Base-by-base conservation (phyloP, 2,329 filamentous ascomycete genomes). In the Diaporthe citriasiana region DNA sequence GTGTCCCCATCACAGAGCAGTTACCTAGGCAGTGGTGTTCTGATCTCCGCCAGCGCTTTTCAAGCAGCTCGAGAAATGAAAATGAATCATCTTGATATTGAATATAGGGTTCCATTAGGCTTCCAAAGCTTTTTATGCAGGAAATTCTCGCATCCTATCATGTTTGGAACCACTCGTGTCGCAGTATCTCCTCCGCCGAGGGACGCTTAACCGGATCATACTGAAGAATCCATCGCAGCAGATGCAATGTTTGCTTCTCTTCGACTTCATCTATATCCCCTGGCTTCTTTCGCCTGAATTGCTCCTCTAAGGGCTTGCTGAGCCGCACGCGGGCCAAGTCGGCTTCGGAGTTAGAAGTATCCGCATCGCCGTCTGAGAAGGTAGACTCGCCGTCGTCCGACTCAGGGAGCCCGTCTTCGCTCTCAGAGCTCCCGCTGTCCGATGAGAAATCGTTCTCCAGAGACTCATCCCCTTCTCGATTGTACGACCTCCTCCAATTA, bases 211-310 rank as follows among this genome's bases (percentile, higher is more conserved):
- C n/a, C 13, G 53, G n/a, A 9, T 71, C 57, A 38, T 72, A 70
- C 35, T 69, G 76, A 1, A 76, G 73, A 1, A 73, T 56, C 33
- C n/a, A 60, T 22, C 42, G 56, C 17, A 75, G 63, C 6, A 74
- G 38, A 57, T 73, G 50, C 30, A 73, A 27, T 17, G 71, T 66
- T 33, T 57, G 38, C 55, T 60, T 51, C 19, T 59, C 74, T n/a
- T 76, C 76, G 6, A 53, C 27, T 1, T 60, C 59, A 10, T 55
- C 42, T 3, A 76, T 55, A 22, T 71, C 50, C 12, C 56, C 4
- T 40, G 72, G 38, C 70, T 73, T 73, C 33, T 72, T n/a, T 17
- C 33, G 22, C 15, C 65, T 33, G 55, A 76, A 40, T 0, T 60
- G 35, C 8, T 55, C 50, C 55, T 74, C 76, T 2, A 76, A 25